Evolutionary conservation across 139 green algal genomes (phyloP).

Genomic region (Chlorella sp.): DNA sequence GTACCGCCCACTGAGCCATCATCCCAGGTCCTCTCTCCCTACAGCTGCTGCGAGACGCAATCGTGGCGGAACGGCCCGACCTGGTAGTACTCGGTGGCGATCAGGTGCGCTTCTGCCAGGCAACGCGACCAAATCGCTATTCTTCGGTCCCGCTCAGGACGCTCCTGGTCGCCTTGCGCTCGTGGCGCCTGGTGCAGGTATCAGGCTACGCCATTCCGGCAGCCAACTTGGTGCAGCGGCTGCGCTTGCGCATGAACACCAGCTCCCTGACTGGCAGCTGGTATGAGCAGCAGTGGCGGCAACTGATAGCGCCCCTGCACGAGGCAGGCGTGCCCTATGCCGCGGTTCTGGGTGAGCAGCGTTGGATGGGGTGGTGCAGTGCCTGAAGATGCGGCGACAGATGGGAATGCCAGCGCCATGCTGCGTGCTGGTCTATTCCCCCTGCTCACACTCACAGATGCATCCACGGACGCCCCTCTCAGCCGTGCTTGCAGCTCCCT

Average conservation of each 20-base stretch:
- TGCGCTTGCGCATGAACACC: background rate
- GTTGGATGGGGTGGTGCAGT: too few relatives aligned
- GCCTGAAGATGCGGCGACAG: too few relatives aligned
- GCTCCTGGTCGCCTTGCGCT: too few relatives aligned
- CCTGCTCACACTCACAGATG: too few relatives aligned
- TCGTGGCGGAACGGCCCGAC: background rate
- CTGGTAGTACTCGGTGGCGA: constrained; percentile 25
- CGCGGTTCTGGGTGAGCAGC: constrained; percentile 4
- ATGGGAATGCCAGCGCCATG: too few relatives aligned
- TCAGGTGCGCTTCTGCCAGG: background rate
- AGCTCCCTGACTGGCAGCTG: constrained; percentile 9
- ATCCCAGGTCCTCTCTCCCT: too few relatives aligned
- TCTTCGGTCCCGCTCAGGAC: too few relatives aligned
- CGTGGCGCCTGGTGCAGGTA: background rate
- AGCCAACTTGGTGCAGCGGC: background rate
- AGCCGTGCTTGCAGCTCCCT: too few relatives aligned
- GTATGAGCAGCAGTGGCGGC: constrained; percentile 31
- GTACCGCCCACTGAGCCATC: too few relatives aligned
- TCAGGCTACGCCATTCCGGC: constrained; percentile 12
- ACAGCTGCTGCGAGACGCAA: background rate
- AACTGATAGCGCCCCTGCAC: constrained; percentile 14
- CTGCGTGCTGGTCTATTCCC: too few relatives aligned
- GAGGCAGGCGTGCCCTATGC: constrained; percentile 14
- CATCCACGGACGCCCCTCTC: too few relatives aligned
- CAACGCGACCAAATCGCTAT: too few relatives aligned